Percentiles rank a stretch among this genome's conserved stretches.
Evolutionary conservation across 2,329 filamentous ascomycete genomes (phyloP).

Genomic region (Orbilia quercus): DNA sequence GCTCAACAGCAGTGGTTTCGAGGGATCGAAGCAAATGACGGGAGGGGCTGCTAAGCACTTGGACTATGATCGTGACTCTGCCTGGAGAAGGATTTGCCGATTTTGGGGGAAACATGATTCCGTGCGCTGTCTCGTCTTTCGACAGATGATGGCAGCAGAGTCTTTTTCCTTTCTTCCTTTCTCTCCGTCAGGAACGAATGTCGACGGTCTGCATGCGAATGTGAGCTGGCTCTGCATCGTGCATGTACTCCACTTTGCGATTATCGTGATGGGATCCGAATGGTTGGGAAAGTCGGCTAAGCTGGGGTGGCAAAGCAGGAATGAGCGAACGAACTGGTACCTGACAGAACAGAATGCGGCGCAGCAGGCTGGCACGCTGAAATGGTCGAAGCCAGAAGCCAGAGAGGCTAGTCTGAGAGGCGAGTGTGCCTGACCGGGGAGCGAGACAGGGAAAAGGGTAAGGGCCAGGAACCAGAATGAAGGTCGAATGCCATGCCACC

Average conservation of each 20-base stretch:
- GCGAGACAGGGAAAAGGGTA: too few species aligned
- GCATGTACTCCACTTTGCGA: constrained; percentile 14
- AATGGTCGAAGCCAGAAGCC: background rate
- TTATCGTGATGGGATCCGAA: background rate
- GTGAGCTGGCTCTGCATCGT: constrained; percentile 46
- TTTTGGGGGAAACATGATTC: background rate
- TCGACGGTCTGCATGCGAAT: background rate
- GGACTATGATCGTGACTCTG: too few species aligned
- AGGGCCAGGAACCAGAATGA: too few species aligned
- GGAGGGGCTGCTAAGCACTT: constrained; percentile 40
- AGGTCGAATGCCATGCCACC: too few species aligned
- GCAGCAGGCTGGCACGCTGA: constrained; percentile 19
- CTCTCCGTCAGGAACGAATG: too few species aligned
- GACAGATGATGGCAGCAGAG: background rate
- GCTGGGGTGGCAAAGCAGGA: constrained; percentile 2
- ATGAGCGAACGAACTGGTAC: constrained; percentile 34
- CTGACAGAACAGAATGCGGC: constrained; percentile 24
- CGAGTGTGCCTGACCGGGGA: background rate
- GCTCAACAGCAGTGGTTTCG: constrained; percentile 51
- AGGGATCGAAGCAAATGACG: constrained; percentile 34
- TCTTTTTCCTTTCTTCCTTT: background rate
- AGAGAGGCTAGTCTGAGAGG: constrained; percentile 9
- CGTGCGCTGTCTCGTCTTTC: constrained; percentile 1
- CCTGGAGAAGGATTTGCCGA: constrained; percentile 24
- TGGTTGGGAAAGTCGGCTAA: background rate